Evolutionary conservation across 495 filamentous ascomycete genomes (phyloP), one percentile per base, ranked within the genome.

Genomic region (Sphaerosporella brunnea): DNA sequence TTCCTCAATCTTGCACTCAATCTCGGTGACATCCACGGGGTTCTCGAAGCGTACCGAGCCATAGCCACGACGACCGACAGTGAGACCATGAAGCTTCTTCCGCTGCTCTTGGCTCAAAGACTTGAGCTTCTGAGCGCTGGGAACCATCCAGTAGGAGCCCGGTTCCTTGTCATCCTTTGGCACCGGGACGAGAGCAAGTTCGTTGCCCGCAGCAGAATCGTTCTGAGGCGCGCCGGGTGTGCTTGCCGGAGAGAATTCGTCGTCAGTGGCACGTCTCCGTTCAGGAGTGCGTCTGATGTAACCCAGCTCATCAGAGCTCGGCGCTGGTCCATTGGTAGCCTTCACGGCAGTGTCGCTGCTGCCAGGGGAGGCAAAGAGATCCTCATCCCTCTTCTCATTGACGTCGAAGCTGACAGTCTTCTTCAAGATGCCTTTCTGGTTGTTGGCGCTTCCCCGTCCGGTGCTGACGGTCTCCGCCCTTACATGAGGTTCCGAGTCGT

Each of bases 381-480:
- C 62, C 23, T 65, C 58, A 41, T 67, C 66, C 44, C 53, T 64
- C 10, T 65, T 60, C 8, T 60, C 62, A 2, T 66, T 61, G 8
- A 77, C 73, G 55, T 93, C 84, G 55, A 96, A 96, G 64, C 84
- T 93, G 44, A 95, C 90, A 47, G 77, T 75, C 66, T 93, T 94
- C 56, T 75, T 82, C 51, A 82, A 64, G 61, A 74, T 74, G 21
- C 77, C 72, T 48, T 73, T 69, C 41, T 69, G 70, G 2, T 10
- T 23, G 23, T 7, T 3, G 13, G 43, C 43, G 24, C 25, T 18
- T 24, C 21, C 21, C 21, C 9, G 21, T 52, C 68, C 62, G 5
- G 56, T 52, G 8, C 58, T 52, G 1, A 48, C 38, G 32, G 52
- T 51, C 28, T 66, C 69, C 39, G 70, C 68, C 51, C 69, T 71